Base-by-base conservation (phyloP, 768 basidiomycete genomes). In the Phlebiopsis flavidoalba region DNA sequence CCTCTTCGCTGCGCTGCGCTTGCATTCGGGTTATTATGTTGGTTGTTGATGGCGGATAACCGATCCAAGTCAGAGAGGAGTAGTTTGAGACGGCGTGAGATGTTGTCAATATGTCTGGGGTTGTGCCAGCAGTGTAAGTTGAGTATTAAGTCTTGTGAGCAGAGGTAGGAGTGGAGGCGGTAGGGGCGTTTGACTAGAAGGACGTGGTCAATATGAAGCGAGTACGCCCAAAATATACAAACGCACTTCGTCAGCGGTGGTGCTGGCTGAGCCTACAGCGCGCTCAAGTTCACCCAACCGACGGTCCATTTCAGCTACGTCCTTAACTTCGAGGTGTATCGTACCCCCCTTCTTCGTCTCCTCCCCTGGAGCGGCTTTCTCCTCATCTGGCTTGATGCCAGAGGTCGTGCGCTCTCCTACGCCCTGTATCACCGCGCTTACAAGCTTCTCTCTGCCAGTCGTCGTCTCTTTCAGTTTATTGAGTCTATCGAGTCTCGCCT, bases 81-180 rank as follows among this genome's bases (percentile, higher is more conserved):
- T 8, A 98, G 77, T 69, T 98, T 99, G 62, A 98, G 83, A 5
- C 96, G 87, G 5, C 96, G 85, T 1, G 95, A 95, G 63, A 98
- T 90, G 11, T 93, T 91, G 73, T 99, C 97, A 53, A 98, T 87
- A 69, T 98, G 95, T 15, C 95, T 86, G 0, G n/a, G 97, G 96
- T 75, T 98, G 95, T 0, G 96, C 92, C 50, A 99, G 85, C 15
- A 98, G 79, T 7, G 87, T 84, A 22, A 98, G 77, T 70, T 97
- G 94, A 21, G 85, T 84, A 68, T 92, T 93, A 48, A 98, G 83
- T 48, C 91, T 85, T 17, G 83, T 83, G 57, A 98, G 80, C 53
- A 91, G 82, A 0, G 92, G 88, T 3, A 97, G 76, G n/a, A 98
- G 78, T 2, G 92, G 91, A 5, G 88, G 81, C 0, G 91, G 88